Evolutionary conservation across 2,329 filamentous ascomycete genomes (phyloP), one percentile per base, ranked within the genome.

Genomic region (Pseudocercospora cruenta): DNA sequence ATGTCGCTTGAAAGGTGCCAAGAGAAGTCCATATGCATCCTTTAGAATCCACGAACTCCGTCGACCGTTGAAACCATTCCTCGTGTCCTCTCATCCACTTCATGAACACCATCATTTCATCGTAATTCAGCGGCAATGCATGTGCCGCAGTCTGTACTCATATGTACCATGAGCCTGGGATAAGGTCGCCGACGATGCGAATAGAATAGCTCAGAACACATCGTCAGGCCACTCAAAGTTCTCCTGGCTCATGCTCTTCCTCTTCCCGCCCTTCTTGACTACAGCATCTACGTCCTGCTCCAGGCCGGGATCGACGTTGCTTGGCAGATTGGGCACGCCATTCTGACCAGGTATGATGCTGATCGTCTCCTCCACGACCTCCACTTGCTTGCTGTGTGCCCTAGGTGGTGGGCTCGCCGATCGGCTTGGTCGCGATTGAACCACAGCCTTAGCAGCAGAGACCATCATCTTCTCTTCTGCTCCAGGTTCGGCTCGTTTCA

Each of bases 391-490:
- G 12, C 73, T 65, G 4, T 69, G 64, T 49, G 51, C 26, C 21
- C 57, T 64, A 4, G 39, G 58, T 10, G 70, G 67, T n/a, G 75
- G 71, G 57, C 71, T 73, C 16, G 51, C 54, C 1, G 70, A 69
- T 8, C 67, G 57, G 9, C 66, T 68, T 22, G 57, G 55, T 36
- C 70, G 71, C 43, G 68, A 63, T 6, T 63, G 55, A 26, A 68
- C 65, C 2, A 67, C 73, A 14, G 67, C 73, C 2, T 66, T 66
- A 1, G 71, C 73, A 16, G 71, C 72, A 57, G 69, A 69, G n/a
- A 63, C 66, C 36, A 74, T 62, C 22, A 75, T 60, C 33, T 63
- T 59, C 55, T 72, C 67, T 36, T 71, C 70, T 12, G 67, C 59
- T 21, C 58, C 62, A 14, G 65, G 66, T 21, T 62, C 65, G 24